These are phyloP conservation scores for Phaeosphaeria sp. DNA, from an alignment of 2,329 filamentous ascomycete genomes.

Conservation along the genomic window DNA sequence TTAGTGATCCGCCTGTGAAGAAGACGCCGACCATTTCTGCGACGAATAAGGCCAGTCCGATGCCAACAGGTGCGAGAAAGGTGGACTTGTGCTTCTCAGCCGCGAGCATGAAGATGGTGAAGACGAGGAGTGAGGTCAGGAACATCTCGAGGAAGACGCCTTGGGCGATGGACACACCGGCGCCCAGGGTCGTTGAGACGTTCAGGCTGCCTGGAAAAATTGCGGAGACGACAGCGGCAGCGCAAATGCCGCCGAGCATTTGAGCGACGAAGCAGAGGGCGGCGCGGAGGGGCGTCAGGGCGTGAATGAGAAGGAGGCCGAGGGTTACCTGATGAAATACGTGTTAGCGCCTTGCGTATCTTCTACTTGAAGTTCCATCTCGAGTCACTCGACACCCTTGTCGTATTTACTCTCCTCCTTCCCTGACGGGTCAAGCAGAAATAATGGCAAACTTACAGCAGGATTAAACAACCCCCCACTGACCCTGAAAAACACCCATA, in stretches of 20 bases:
- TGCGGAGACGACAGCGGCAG: conserved; percentile 43
- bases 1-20: conserved; percentile 53
- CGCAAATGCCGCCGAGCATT: conserved; percentile 46
- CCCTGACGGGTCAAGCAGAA: too few relatives aligned
- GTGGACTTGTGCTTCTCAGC: conserved; percentile 77
- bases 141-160: conserved; percentile 52
- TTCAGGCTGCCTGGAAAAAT: conserved; percentile 44
- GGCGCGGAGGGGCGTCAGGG: conserved; percentile 32
- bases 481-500: conserved; percentile 50
- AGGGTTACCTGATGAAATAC: conserved; percentile 37
- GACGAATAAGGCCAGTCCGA: conserved; percentile 74
- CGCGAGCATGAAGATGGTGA: conserved; percentile 65
- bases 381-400: too few relatives aligned
- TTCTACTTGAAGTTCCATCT: too few relatives aligned
- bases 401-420: too few relatives aligned
- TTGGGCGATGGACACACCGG: conserved; percentile 34
- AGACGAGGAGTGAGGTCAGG: conserved; percentile 48
- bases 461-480: conserved; percentile 50
- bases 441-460: conserved; percentile 47
- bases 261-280: conserved; percentile 43
- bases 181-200: conserved; percentile 45
- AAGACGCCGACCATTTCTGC: conserved; percentile 57
- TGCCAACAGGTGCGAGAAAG: conserved; percentile 73
- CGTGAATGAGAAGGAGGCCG: conserved; percentile 45
- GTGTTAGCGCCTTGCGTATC: not conserved